Conservation (phyloP, 306 rosid genomes). For the Cucurbita pepo region DNA sequence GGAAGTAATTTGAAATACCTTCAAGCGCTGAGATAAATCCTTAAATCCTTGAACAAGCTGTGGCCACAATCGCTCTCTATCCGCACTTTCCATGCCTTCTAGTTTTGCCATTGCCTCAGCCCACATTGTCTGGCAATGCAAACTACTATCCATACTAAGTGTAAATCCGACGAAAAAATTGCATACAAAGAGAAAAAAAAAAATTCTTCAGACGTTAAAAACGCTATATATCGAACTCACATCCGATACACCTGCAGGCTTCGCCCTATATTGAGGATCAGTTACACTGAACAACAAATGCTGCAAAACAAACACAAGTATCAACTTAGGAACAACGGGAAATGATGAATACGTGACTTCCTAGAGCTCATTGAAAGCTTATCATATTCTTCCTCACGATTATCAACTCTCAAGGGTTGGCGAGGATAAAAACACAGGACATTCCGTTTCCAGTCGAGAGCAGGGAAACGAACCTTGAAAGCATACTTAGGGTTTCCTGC, state of each 20-base stretch:
- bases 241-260: constrained; percentile 89
- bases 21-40: constrained; percentile 84
- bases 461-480: constrained; percentile 53
- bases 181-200: not conserved
- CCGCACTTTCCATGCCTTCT: constrained; percentile 86
- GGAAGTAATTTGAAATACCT: constrained; percentile 26
- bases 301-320: constrained; percentile 31
- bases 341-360: not conserved
- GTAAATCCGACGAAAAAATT: not conserved
- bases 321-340: not conserved
- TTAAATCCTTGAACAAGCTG: constrained; percentile 80
- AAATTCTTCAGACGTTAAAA: not conserved
- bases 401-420: not conserved
- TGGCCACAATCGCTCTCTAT: constrained; percentile 93
- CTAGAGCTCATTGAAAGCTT: not conserved
- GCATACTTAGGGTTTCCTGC: constrained; percentile 82
- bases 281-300: constrained; percentile 85
- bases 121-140: constrained; percentile 88
- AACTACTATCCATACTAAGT: constrained; percentile 51
- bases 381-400: not conserved
- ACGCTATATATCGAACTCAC: constrained; percentile 35
- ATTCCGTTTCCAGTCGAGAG: not conserved
- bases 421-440: not conserved
- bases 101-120: constrained; percentile 99
- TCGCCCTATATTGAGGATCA: constrained; percentile 61